These are phyloP conservation scores for Arthromyces matolae DNA, from an alignment of 768 basidiomycete species.

Conservation along the genomic window DNA sequence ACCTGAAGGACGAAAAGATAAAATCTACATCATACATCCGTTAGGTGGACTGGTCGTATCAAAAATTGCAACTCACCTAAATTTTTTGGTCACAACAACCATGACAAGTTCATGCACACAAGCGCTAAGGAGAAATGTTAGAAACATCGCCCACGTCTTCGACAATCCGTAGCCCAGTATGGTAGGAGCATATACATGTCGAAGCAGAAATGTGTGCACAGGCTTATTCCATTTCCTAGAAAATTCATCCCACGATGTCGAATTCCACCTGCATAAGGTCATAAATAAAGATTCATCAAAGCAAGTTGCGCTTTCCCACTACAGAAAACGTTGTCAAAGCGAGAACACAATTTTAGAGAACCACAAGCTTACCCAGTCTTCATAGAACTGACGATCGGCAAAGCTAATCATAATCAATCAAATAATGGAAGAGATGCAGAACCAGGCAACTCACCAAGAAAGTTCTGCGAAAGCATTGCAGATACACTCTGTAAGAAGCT, in stretches of 20 bases:
- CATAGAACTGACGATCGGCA: constrained; percentile 96
- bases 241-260: constrained; percentile 95
- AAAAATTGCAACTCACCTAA: constrained; percentile 51
- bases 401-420: constrained; percentile 49
- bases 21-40: constrained; percentile 43
- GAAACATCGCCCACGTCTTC: constrained; percentile 77
- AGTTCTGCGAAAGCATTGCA: constrained; percentile 95
- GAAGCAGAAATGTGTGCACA: constrained; percentile 87
- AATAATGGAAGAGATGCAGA: background rate
- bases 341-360: too few species aligned
- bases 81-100: constrained; percentile 91
- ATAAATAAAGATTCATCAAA: too few species aligned
- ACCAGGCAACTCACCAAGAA: constrained; percentile 60
- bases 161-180: constrained; percentile 76
- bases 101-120: constrained; percentile 93
- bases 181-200: constrained; percentile 92
- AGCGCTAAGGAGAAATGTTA: constrained; percentile 91
- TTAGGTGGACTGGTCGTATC: background rate
- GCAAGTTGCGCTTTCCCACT: too few species aligned
- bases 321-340: too few species aligned
- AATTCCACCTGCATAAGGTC: constrained; percentile 75
- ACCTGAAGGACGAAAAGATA: constrained; percentile 82
- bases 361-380: constrained; percentile 83
- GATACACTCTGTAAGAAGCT: constrained; percentile 68
- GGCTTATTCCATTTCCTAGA: constrained; percentile 99